Base-by-base conservation (phyloP, 805 yeast species). In the Candida peoriensis region DNA sequence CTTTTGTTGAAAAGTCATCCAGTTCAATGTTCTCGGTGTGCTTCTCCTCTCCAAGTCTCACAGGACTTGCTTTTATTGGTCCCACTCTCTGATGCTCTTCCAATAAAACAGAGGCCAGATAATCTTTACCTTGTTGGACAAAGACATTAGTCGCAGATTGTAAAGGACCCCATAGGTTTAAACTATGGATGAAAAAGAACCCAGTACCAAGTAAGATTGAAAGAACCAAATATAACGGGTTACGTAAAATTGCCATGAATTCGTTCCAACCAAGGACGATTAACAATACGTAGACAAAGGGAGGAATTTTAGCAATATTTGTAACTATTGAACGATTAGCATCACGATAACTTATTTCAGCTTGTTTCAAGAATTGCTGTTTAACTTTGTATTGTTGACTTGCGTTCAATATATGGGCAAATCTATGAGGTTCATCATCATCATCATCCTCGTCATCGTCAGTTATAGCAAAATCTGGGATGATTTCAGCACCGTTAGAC, bases 191-290 rank as follows among this genome's bases (percentile, higher is more conserved):
- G 33, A 83, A 71, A 54, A 81, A 86, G 2, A 71, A 54, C 1
- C 75, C 81, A 0, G 83, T 85, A 2, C 72, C 72, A 1, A 70
- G 29, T 9, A 87, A 33, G 28, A 89, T 54, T 2, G 74, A 48
- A 32, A 88, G 55, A 6, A 83, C 67, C 44, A 89, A 77, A 47
- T 83, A 72, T n/a, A 90, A 50, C 34, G 98, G 97, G 54, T 85
- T 89, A 43, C 94, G 73, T 28, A 93, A 53, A 13, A 93, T 75
- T 8, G 93, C 81, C 82, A 88, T 74, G 46, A 93, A 81, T 66
- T 93, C 97, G 58, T 89, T 89, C 96, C 96, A 93, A 8, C 98
- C 98, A 16, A 93, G 65, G 4, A 84, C 77, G 3, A 82, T 57
- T 17, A 93, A 63, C 11, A 90, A 52, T 9, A 76, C 61, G 61